These are phyloP conservation scores for Prunella vulgaris DNA, from an alignment of 257 asterid genomes.

Conservation along the genomic window DNA sequence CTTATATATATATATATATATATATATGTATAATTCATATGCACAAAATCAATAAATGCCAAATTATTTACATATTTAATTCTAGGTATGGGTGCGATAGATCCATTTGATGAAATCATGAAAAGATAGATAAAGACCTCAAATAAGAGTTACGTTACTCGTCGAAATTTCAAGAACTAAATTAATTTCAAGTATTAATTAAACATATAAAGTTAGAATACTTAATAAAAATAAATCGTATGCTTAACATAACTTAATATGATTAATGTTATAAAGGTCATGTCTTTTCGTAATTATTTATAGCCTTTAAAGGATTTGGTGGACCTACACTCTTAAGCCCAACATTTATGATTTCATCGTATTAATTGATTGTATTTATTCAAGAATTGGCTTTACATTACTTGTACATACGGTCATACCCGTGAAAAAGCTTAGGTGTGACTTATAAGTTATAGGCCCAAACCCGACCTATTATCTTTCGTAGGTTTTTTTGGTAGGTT, in stretches of 20 bases:
- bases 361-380: too few relatives aligned
- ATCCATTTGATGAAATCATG: neutral
- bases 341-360: neutral
- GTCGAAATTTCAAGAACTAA: neutral
- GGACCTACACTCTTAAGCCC: neutral
- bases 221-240: too few relatives aligned
- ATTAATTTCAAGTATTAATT: too few relatives aligned
- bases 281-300: neutral
- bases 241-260: neutral
- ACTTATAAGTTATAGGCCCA: too few relatives aligned
- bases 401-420: too few relatives aligned
- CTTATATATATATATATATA: constrained; percentile 8
- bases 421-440: too few relatives aligned
- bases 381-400: too few relatives aligned
- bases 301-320: neutral
- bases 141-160: neutral
- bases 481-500: too few relatives aligned
- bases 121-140: constrained; percentile 11
- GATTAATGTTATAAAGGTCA: neutral
- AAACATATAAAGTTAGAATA: too few relatives aligned
- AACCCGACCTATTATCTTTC: too few relatives aligned
- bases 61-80: constrained; percentile 17
- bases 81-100: constrained; percentile 21
- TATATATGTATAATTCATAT: constrained; percentile 1
- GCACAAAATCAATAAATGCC: constrained; percentile 17